These are phyloP conservation scores for Cladosporium sp. DNA, from an alignment of 2,329 filamentous ascomycete genomes.

Conservation along the genomic window DNA sequence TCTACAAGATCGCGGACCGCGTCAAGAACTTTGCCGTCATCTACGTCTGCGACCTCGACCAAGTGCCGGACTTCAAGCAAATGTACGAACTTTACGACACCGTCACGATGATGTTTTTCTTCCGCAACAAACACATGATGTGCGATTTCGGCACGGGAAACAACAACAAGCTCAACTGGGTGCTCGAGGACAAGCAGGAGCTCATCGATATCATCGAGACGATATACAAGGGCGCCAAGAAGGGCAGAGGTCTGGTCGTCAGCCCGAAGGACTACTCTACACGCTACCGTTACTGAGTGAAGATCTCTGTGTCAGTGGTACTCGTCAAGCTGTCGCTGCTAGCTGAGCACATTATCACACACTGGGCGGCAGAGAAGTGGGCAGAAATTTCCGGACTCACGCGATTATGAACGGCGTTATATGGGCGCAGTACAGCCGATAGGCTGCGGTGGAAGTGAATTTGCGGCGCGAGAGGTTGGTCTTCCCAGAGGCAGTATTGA, in stretches of 20 bases:
- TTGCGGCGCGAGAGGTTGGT: not conserved
- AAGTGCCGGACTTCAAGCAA: slow-evolving; percentile 87
- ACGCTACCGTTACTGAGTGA: slow-evolving; percentile 59
- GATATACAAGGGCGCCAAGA: slow-evolving; percentile 97
- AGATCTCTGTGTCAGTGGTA: not conserved
- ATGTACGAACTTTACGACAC: slow-evolving; percentile 86
- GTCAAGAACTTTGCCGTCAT: slow-evolving; percentile 93
- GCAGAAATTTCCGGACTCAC: not conserved
- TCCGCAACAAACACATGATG: slow-evolving; percentile 98
- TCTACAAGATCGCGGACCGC: slow-evolving; percentile 87
- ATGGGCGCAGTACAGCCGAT: not conserved
- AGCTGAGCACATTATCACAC: not conserved
- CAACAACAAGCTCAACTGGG: slow-evolving; percentile 98
- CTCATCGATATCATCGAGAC: slow-evolving; percentile 98
- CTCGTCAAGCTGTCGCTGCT: not conserved
- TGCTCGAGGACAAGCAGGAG: slow-evolving; percentile 96
- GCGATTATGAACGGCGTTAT: not conserved
- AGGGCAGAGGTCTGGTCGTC: slow-evolving; percentile 91
- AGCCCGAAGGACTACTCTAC: slow-evolving; percentile 85
- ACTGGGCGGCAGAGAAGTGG: not conserved
- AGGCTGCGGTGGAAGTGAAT: not conserved
- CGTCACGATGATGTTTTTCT: slow-evolving; percentile 96
- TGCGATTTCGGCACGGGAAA: slow-evolving; percentile 96
- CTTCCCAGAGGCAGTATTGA: not conserved
- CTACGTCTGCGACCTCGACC: slow-evolving; percentile 89